Conservation (phyloP, 208 protist species). For the Porcisia deanei region DNA sequence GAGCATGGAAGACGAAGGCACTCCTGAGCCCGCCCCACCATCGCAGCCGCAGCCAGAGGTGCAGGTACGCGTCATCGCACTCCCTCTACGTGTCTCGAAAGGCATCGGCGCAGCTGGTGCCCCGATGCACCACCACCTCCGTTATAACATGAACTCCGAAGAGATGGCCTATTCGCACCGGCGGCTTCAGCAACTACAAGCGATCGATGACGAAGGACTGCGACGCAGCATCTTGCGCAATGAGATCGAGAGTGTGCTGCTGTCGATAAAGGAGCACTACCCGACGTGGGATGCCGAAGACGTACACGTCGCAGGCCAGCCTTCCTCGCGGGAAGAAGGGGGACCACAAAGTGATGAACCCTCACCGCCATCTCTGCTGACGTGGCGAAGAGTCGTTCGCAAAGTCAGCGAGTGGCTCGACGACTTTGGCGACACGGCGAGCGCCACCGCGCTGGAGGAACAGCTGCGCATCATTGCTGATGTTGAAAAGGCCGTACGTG, state of each 20-base stretch:
- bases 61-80: neutral
- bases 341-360: neutral
- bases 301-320: neutral
- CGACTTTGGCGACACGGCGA: slow-evolving; percentile 42
- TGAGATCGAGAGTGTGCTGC: slow-evolving; percentile 57
- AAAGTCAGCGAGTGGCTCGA: slow-evolving; percentile 58
- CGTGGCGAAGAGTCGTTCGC: slow-evolving; percentile 44
- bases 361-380: neutral
- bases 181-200: slow-evolving; percentile 45
- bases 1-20: neutral
- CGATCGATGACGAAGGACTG: slow-evolving; percentile 48
- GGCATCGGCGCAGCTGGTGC: neutral
- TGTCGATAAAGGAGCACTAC: slow-evolving; percentile 48
- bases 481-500: slow-evolving; percentile 12
- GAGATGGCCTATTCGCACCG: slow-evolving; percentile 34
- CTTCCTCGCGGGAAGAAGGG: neutral
- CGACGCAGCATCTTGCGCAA: slow-evolving; percentile 60
- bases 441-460: slow-evolving; percentile 38
- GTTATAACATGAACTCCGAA: slow-evolving; percentile 40
- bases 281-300: slow-evolving; percentile 35
- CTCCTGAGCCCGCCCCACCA: slow-evolving; percentile 1
- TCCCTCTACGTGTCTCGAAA: slow-evolving; percentile 1
- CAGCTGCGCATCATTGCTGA: neutral
- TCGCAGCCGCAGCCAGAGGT: neutral
- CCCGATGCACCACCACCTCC: neutral